Conservation (phyloP, 2,329 filamentous ascomycete species). For the Colletotrichum filicis region DNA sequence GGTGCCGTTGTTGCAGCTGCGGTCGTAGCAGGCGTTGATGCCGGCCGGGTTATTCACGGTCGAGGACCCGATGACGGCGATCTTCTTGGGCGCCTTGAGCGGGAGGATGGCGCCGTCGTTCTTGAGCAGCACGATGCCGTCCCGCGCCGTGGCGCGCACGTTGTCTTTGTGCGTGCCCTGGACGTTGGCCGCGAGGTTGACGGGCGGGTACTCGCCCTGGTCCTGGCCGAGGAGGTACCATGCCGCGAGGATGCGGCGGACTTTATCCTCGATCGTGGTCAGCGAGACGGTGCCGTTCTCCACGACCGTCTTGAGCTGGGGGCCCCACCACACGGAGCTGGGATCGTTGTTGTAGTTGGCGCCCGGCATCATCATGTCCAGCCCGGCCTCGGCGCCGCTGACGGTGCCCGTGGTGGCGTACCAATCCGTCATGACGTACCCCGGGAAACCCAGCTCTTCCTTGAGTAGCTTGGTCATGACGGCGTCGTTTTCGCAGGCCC, state of each 20-base stretch:
- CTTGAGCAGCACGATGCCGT: constrained; percentile 75
- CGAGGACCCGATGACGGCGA: constrained; percentile 72
- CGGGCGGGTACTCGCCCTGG: constrained; percentile 55
- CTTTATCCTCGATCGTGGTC: constrained; percentile 75
- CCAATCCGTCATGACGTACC: constrained; percentile 73
- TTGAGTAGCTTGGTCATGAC: constrained; percentile 73
- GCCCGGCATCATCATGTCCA: constrained; percentile 88
- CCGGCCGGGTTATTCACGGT: constrained; percentile 70
- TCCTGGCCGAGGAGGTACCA: constrained; percentile 70
- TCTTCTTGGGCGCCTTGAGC: constrained; percentile 61
- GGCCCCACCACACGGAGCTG: constrained; percentile 62
- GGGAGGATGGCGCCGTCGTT: constrained; percentile 69
- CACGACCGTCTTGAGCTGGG: constrained; percentile 62
- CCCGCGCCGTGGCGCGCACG: constrained; percentile 64
- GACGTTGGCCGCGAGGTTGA: constrained; percentile 65
- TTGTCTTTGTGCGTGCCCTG: constrained; percentile 72
- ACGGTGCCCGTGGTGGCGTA: constrained; percentile 79
- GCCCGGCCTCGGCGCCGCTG: constrained; percentile 71
- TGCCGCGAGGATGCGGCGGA: constrained; percentile 69
- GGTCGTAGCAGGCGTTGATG: constrained; percentile 71
- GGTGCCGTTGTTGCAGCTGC: constrained; percentile 69
- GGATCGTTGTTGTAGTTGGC: constrained; percentile 61
- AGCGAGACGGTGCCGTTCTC: constrained; percentile 67
- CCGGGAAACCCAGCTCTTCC: constrained; percentile 80
- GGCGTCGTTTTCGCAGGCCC: constrained; percentile 73